Evolutionary conservation across 306 rosid species (phyloP).

Genomic region (Urtica urens): DNA sequence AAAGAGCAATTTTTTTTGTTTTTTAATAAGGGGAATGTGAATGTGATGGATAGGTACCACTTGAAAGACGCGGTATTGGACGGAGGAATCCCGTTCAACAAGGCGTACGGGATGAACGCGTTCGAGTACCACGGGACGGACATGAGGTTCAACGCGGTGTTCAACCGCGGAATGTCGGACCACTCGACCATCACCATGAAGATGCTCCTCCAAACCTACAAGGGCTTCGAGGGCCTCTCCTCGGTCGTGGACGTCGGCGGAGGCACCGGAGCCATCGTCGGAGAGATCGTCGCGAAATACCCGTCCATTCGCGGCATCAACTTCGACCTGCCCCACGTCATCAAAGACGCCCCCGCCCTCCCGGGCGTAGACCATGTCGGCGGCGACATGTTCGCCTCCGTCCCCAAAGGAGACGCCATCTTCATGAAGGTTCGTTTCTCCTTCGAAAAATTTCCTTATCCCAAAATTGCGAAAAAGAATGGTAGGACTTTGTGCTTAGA

Average conservation of each 20-base stretch:
- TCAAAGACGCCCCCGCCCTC: slow-evolving; percentile 61
- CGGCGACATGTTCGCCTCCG: slow-evolving; percentile 84
- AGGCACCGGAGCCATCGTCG: slow-evolving; percentile 66
- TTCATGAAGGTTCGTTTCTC: slow-evolving; percentile 62
- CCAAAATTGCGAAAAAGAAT: neutral
- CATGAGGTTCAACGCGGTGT: slow-evolving; percentile 80
- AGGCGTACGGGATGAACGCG: slow-evolving; percentile 81
- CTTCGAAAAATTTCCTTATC: neutral
- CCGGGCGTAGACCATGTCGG: slow-evolving; percentile 90
- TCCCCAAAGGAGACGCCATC: slow-evolving; percentile 81
- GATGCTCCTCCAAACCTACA: slow-evolving; percentile 59
- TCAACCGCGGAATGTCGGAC: slow-evolving; percentile 80
- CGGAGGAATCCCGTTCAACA: slow-evolving; percentile 91
- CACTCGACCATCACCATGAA: slow-evolving; percentile 81
- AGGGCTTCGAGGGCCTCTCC: slow-evolving; percentile 65
- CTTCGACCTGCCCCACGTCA: slow-evolving; percentile 84
- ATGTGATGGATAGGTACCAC: slow-evolving; percentile 44
- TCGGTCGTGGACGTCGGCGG: slow-evolving; percentile 90
- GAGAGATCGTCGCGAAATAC: slow-evolving; percentile 67
- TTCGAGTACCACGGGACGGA: slow-evolving; percentile 83
- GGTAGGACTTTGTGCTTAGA: neutral
- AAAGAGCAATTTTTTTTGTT: neutral
- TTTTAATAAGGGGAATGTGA: neutral
- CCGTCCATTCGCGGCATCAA: slow-evolving; percentile 72
- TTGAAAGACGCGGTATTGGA: slow-evolving; percentile 77